Evolutionary conservation across 192 early-diverging fungal genomes (phyloP), one percentile per base, ranked within the genome.

Genomic region (Rhizophagus clarus): DNA sequence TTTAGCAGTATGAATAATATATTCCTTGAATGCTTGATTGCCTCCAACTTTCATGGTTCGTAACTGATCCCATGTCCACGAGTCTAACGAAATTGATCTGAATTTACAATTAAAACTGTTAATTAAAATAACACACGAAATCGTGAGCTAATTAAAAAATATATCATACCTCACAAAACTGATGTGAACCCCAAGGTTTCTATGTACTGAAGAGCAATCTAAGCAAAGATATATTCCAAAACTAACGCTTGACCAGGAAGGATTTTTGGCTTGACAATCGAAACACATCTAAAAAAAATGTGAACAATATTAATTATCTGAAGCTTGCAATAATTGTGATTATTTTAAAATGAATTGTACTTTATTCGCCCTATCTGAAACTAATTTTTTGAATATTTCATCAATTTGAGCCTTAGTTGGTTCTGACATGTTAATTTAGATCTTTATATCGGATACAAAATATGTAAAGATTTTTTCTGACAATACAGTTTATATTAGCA

Each of bases 181-280:
- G 69, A 99, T 96, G 80, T 99, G 98, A 14, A 99, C 98, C 56
- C 98, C 98, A 84, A 99, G 91, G 81, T 96, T 97, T 77, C 98
- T 90, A 81, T 99, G 98, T 29, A 95, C 94, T 4, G 96, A 91
- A 15, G 97, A 96, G 83, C 98, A 99, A 79, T 99, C 97, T 31
- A 96, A 89, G 83, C 98, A 99, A 61, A 99, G 87, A 79, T 97
- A 99, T 32, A 99, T 90, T 47, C 97, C 98, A 84, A 92, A 98
- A 8, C 95, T 96, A 29, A 98, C 95, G 69, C 93, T 92, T 61
- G 96, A 89, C 98, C 98, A 99, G 0, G 94, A 95, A 61, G 98
- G 98, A 80, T 94, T 96, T 86, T 97, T 98, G 79, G 93, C 93
- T 45, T 89, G 88, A 85, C 98, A 99, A 84, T 99, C 98, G 82